Evolutionary conservation across 257 asterid species (phyloP), one percentile per base, ranked within the genome.

Genomic region (Capsicum chinense): DNA sequence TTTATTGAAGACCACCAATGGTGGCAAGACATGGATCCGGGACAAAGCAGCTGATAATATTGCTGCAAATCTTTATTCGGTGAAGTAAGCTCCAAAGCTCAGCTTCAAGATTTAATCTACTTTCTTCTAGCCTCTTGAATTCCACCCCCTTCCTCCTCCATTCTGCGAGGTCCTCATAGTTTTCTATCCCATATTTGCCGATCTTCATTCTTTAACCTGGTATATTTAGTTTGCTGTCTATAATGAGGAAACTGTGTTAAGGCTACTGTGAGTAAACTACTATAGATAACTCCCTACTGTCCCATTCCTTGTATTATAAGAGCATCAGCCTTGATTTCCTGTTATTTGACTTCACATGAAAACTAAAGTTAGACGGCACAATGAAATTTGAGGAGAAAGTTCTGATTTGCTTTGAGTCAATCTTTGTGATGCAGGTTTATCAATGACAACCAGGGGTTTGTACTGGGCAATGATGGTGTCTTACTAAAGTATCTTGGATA

Each of bases 11-110:
- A 92, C 99, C 70, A 93, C 90, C 0, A 93, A 97, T 85, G 94
- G 98, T 14, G 98, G 99, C 66, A 95, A 91, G 95, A 82, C 93
- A 60, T 97, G 99, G 98, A 85, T 70, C 56, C 98, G 98, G 37
- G 98, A 97, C 91, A 97, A 89, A 88, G 97, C 98, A 48, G 99
- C 98, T 58, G 98, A 97, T 86, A 91, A 93, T 88, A 97, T 97
- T 88, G 98, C 99, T 83, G 98, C 98, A 74, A 95, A 97, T 91
- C 98, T 95, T 17, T 97, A 97, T 87, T 88, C 98, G 60, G 97
- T 97, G 82, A 97, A 94, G 99, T 97, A 88, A 97, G 99, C 78
- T 63, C 57, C 9, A 44, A 82, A 76, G 83, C 52, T 80, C 21
- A 64, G 71, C 48, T 60, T 35, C 56, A 66, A 66, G 80, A 63